Evolutionary conservation across 176 grass and related monocot species (phyloP).

Genomic region (Carex pumila): DNA sequence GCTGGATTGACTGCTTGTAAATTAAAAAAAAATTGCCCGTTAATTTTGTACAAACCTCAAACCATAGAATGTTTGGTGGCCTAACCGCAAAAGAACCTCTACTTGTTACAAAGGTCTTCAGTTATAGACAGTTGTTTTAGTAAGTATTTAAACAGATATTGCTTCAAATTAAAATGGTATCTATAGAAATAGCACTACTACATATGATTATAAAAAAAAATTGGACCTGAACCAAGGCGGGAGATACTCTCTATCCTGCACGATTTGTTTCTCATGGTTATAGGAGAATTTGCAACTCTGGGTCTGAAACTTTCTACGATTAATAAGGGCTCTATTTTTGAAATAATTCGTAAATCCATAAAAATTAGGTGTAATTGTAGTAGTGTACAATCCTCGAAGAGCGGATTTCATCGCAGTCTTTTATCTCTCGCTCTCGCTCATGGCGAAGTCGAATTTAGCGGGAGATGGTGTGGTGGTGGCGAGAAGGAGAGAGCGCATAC

Average conservation of each 20-base stretch:
- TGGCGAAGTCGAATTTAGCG: neutral
- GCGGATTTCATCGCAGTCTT: constrained; percentile 5
- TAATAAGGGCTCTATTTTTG: neutral
- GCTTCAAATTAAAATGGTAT: neutral
- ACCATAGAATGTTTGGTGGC: too few relatives aligned
- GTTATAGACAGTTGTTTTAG: neutral
- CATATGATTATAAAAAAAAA: neutral
- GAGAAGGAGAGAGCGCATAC: neutral
- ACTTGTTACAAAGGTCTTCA: neutral
- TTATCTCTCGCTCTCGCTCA: neutral
- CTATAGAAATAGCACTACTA: neutral
- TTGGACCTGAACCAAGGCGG: constrained; percentile 60
- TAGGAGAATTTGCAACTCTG: neutral
- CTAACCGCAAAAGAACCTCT: too few relatives aligned
- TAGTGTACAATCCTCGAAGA: constrained; percentile 8
- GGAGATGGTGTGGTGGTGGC: neutral
- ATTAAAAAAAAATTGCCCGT: neutral
- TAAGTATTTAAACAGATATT: neutral
- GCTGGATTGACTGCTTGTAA: neutral
- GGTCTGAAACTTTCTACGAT: neutral
- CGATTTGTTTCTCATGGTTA: constrained; percentile 18
- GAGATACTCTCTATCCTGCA: constrained; percentile 15
- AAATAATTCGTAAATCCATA: neutral
- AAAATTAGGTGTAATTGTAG: neutral
- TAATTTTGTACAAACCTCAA: neutral